phyloP scores from a whole-genome alignment of 768 basidiomycete genomes.

The Pisolithus albus region DNA sequence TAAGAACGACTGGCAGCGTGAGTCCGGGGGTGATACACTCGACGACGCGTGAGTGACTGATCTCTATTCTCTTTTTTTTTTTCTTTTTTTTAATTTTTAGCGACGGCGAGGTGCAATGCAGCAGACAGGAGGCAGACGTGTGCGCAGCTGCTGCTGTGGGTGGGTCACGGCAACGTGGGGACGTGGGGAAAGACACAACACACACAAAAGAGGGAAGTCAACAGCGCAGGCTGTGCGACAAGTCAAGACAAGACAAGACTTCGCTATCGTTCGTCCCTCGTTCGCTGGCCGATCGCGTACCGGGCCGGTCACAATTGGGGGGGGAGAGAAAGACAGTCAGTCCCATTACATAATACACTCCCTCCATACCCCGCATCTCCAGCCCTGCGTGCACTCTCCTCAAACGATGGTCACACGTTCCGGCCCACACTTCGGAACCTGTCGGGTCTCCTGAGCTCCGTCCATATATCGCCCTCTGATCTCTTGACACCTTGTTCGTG shows the following conservation, averaged over 20 bases:
- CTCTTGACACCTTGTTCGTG: neutral
- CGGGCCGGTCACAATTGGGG: too few species aligned
- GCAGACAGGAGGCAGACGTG: neutral
- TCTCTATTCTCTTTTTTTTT: neutral
- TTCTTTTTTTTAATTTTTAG: neutral
- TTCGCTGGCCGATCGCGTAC: too few species aligned
- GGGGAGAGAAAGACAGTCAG: too few species aligned
- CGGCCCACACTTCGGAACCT: neutral
- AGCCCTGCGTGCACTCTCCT: too few species aligned
- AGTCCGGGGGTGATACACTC: conserved; percentile 14
- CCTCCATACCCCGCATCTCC: too few species aligned
- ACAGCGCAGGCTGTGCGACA: neutral
- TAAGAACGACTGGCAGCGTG: conserved; percentile 7
- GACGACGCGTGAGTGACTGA: too few species aligned
- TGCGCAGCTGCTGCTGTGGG: neutral
- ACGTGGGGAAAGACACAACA: conserved; percentile 1
- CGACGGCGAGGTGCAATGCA: neutral
- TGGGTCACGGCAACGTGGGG: conserved; percentile 16
- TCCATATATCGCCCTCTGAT: neutral
- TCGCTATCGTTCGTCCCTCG: too few species aligned
- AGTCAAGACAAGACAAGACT: too few species aligned
- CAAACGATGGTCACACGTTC: neutral
- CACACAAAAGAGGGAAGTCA: neutral
- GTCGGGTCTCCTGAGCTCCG: too few species aligned
- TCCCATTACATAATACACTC: too few species aligned